phyloP scores from a whole-genome alignment of 2,329 filamentous ascomycete species.

The Talaromyces sp. region DNA sequence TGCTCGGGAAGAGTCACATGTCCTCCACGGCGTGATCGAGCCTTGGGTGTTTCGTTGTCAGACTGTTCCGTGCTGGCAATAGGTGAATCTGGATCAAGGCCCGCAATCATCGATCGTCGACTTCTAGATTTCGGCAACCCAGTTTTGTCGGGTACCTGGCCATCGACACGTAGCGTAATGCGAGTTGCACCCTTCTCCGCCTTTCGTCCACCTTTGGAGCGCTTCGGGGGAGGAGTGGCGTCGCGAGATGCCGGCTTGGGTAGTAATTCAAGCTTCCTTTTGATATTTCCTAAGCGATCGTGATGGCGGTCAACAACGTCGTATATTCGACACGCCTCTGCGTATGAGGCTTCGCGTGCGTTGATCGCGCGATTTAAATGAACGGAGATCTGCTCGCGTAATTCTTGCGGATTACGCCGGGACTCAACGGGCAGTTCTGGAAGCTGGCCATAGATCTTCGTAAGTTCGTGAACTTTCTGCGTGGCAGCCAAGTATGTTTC shows the following conservation, averaged over 20 bases:
- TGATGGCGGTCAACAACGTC: slow-evolving; percentile 58
- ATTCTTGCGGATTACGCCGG: slow-evolving; percentile 49
- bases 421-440: slow-evolving; percentile 48
- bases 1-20: not conserved
- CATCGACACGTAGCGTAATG: slow-evolving; percentile 43
- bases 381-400: slow-evolving; percentile 57
- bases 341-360: slow-evolving; percentile 54
- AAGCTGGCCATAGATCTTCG: slow-evolving; percentile 46
- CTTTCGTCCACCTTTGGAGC: slow-evolving; percentile 40
- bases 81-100: slow-evolving; percentile 43
- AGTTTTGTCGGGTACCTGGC: slow-evolving; percentile 22
- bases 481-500: slow-evolving; percentile 43
- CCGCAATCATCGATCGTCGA: slow-evolving; percentile 34
- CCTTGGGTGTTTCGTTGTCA: slow-evolving; percentile 33
- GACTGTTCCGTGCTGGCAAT: slow-evolving; percentile 48
- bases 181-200: slow-evolving; percentile 34
- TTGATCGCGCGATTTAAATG: slow-evolving; percentile 54
- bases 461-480: slow-evolving; percentile 41
- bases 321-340: slow-evolving; percentile 55
- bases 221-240: slow-evolving; percentile 44
- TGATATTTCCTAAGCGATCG: slow-evolving; percentile 57
- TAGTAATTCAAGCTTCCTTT: slow-evolving; percentile 59
- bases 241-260: slow-evolving; percentile 60
- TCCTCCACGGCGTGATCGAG: slow-evolving; percentile 17
- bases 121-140: slow-evolving; percentile 35